These are phyloP conservation scores for Capsicum pubescens DNA, from an alignment of 257 asterid genomes.

Conservation along the genomic window DNA sequence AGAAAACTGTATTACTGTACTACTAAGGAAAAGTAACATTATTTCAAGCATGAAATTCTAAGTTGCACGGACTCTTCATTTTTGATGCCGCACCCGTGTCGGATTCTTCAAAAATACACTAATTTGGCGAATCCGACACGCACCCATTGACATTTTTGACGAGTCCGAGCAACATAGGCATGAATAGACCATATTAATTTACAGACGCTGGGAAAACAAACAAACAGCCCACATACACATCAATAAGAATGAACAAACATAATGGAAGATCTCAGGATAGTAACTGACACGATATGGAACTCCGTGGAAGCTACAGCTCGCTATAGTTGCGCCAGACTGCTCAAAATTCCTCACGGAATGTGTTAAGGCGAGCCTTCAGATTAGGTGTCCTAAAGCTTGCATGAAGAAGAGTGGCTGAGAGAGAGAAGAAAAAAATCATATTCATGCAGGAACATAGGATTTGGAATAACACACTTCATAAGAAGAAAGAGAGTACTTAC, in stretches of 20 bases:
- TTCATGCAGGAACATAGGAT: neutral
- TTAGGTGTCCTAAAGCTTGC: constrained; percentile 98
- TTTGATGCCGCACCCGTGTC: too few relatives aligned
- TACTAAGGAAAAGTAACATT: neutral
- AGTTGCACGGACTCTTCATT: too few relatives aligned
- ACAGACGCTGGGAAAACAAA: neutral
- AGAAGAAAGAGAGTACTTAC: constrained; percentile 46
- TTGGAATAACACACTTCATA: constrained; percentile 1
- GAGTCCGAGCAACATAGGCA: neutral
- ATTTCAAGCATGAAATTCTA: neutral
- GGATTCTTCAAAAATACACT: too few relatives aligned
- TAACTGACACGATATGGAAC: constrained; percentile 39
- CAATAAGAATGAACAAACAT: constrained; percentile 3
- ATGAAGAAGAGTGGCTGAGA: constrained; percentile 75
- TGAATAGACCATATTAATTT: neutral
- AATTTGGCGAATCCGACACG: too few relatives aligned
- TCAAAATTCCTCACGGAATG: constrained; percentile 96
- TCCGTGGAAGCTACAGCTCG: constrained; percentile 62
- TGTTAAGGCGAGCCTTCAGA: constrained; percentile 93
- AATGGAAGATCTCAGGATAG: constrained; percentile 28
- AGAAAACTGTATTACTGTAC: constrained; percentile 5
- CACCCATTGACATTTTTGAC: too few relatives aligned
- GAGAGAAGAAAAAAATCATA: constrained; percentile 28
- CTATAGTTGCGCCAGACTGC: constrained; percentile 97
- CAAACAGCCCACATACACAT: neutral